These are phyloP conservation scores for Scheffersomyces segobiensis DNA, from an alignment of 1,139 yeast species.

Conservation along the genomic window DNA sequence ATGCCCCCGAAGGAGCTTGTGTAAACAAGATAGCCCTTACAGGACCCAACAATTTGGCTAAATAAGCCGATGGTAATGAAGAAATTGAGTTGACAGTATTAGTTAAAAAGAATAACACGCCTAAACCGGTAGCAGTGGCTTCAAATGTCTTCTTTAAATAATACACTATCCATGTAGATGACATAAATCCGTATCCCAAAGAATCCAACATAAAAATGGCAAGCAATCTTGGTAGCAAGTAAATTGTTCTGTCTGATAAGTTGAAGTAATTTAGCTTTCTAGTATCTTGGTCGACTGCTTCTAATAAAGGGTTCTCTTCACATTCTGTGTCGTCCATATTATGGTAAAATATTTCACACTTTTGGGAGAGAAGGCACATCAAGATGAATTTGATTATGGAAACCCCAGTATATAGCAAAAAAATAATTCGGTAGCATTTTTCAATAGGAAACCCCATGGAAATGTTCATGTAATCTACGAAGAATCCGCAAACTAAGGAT, in stretches of 20 bases:
- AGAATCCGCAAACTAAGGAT: conserved; percentile 61
- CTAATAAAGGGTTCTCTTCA: conserved; percentile 6
- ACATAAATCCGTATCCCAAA: conserved; percentile 84
- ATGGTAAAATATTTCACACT: conserved; percentile 47
- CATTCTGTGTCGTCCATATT: conserved; percentile 4
- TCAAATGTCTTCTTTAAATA: conserved; percentile 55
- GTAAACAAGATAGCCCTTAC: conserved; percentile 73
- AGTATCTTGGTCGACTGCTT: conserved; percentile 6
- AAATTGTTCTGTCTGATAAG: conserved; percentile 32
- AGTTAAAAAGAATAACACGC: conserved; percentile 59
- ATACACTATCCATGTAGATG: conserved; percentile 84
- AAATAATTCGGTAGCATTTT: conserved; percentile 58
- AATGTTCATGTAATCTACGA: conserved; percentile 47
- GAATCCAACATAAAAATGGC: conserved; percentile 74
- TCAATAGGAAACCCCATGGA: conserved; percentile 29
- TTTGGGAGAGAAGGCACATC: conserved; percentile 53
- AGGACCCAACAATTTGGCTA: conserved; percentile 73
- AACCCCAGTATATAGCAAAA: conserved; percentile 55
- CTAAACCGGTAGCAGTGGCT: conserved; percentile 45
- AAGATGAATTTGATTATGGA: conserved; percentile 57
- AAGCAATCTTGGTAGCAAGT: conserved; percentile 41
- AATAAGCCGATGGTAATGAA: conserved; percentile 68
- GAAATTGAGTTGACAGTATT: conserved; percentile 62
- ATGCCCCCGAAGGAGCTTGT: conserved; percentile 75
- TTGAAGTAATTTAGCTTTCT: conserved; percentile 13